Evolutionary conservation across 768 basidiomycete species (phyloP), one percentile per base, ranked within the genome.

Genomic region (Cubamyces sp.): DNA sequence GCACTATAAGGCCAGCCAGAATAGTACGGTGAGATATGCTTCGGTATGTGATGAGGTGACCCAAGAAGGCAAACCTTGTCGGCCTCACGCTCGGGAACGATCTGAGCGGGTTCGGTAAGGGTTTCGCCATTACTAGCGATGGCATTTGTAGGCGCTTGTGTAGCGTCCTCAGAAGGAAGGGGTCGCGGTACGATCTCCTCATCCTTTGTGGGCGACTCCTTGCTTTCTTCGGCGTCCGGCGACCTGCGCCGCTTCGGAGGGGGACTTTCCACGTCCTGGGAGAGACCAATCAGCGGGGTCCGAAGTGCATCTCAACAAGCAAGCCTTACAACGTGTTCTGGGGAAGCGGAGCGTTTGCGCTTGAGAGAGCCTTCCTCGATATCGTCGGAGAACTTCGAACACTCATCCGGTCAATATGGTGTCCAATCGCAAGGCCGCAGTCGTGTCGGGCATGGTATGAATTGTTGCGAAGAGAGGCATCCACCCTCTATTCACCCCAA

Each of bases 321-420:
- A 16, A 19, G 62, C 55, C 40, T 34, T 28, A 68, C 57, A 8
- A 37, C 47, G 28, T 39, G 18, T 3, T n/a, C 34, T 5, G 61
- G 40, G 2, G 53, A 28, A 8, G 34, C 15, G 1, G 58, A 60
- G 42, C 56, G 47, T 43, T 70, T 70, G 30, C 71, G 64, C 54
- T 71, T 73, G 39, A 65, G 62, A n/a, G 66, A 63, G 18, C 68
- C 67, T 30, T 68, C 64, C 47, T 68, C 68, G 7, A 61, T 61
- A 19, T 67, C 64, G 40, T 67, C 68, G 14, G 51, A 25, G 1
- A 43, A 18, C 71, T 72, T 51, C 5, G 16, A 5, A 50, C 3
- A 39, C 23, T 46, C 54, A 26, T 45, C 41, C 39, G n/a, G 46
- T 64, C 23, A 64, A 56, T 54, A 43, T 19, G 23, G 37, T 14